Percentiles rank a stretch among this genome's conserved stretches.
phyloP scores from a whole-genome alignment of 805 yeast species.

The Metschnikowia lochheadii region DNA sequence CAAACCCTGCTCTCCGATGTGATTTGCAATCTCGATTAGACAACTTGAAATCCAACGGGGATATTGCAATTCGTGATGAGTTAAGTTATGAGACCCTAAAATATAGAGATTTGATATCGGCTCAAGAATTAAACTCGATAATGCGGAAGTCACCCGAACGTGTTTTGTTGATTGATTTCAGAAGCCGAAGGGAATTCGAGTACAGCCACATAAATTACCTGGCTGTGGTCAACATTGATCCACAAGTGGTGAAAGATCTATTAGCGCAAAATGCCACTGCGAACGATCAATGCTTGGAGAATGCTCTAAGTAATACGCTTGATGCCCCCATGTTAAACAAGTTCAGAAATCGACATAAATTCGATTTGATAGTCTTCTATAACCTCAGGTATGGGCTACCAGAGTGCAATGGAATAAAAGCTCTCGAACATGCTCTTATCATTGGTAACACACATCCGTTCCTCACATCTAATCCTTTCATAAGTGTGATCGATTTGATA shows the following conservation, averaged over 20 bases:
- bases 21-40: slow-evolving; percentile 5
- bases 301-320: slow-evolving; percentile 51
- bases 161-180: slow-evolving; percentile 65
- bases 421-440: slow-evolving; percentile 35
- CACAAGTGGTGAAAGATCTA: slow-evolving; percentile 29
- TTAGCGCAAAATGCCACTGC: slow-evolving; percentile 29
- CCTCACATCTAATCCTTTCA: slow-evolving; percentile 55
- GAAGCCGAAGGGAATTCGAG: slow-evolving; percentile 58
- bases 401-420: slow-evolving; percentile 27
- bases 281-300: slow-evolving; percentile 65
- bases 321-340: slow-evolving; percentile 51
- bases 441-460: slow-evolving; percentile 33
- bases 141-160: slow-evolving; percentile 6
- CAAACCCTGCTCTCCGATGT: background rate
- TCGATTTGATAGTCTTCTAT: slow-evolving; percentile 63
- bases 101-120: slow-evolving; percentile 10
- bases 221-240: slow-evolving; percentile 72
- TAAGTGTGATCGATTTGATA: slow-evolving; percentile 38
- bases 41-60: background rate
- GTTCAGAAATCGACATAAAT: slow-evolving; percentile 52
- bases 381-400: slow-evolving; percentile 43
- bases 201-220: slow-evolving; percentile 57
- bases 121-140: slow-evolving; percentile 8
- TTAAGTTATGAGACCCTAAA: background rate
- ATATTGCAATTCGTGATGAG: background rate